phyloP scores from a whole-genome alignment of 805 yeast species.

The Saccharomycopsis fibuligera region DNA sequence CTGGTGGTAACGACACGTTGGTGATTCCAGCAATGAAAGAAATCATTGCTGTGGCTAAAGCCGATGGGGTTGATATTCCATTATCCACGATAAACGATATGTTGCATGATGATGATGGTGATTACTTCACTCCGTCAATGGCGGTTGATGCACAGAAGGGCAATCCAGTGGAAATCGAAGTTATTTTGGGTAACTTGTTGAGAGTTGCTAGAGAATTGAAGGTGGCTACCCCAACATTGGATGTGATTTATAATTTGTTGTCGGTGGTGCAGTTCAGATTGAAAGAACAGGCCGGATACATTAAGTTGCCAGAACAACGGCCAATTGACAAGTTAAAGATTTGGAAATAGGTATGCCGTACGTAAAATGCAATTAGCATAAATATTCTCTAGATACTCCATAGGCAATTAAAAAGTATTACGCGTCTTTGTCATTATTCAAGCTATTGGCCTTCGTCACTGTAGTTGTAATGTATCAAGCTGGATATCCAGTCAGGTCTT shows the following conservation, averaged over 20 bases:
- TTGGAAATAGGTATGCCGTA: constrained; percentile 5
- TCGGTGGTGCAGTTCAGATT: constrained; percentile 54
- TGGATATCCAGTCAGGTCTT: too few species aligned
- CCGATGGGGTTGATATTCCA: constrained; percentile 56
- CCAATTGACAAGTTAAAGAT: constrained; percentile 12
- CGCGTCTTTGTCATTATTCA: too few species aligned
- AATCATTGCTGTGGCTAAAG: constrained; percentile 55
- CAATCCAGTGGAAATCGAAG: constrained; percentile 66
- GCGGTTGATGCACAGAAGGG: constrained; percentile 58
- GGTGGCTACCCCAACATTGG: constrained; percentile 53
- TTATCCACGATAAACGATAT: constrained; percentile 41
- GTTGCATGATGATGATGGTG: constrained; percentile 53
- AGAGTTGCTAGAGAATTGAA: constrained; percentile 40
- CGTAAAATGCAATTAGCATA: too few species aligned
- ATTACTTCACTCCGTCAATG: constrained; percentile 67
- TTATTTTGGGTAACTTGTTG: constrained; percentile 61
- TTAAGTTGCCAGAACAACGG: constrained; percentile 18
- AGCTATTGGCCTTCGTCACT: too few species aligned
- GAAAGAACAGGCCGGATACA: constrained; percentile 47
- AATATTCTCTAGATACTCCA: too few species aligned
- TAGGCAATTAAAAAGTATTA: too few species aligned
- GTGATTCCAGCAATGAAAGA: constrained; percentile 63
- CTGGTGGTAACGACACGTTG: constrained; percentile 37
- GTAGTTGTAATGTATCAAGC: too few species aligned
- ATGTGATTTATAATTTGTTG: constrained; percentile 51